phyloP scores from a whole-genome alignment of 2,329 filamentous ascomycete species.

The Claviceps citrina region DNA sequence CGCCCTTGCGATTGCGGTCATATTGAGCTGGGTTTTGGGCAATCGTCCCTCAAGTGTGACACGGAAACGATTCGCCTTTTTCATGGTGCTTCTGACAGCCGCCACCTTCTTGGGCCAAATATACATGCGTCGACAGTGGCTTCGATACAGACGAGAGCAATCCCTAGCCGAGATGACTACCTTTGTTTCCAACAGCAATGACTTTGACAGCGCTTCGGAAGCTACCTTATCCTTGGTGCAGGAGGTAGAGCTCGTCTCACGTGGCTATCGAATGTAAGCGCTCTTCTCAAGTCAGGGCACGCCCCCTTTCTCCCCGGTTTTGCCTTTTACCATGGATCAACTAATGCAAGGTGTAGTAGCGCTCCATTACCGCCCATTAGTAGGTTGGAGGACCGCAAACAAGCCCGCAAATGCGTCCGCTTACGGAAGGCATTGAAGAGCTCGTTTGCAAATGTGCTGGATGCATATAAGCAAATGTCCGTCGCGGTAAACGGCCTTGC shows the following conservation, averaged over 20 bases:
- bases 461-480: constrained; percentile 56
- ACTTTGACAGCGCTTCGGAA: constrained; percentile 62
- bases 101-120: constrained; percentile 45
- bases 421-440: constrained; percentile 61
- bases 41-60: constrained; percentile 36
- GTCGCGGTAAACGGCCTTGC: constrained; percentile 55
- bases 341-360: constrained; percentile 39
- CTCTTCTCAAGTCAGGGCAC: constrained; percentile 1
- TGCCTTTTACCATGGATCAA: too few species aligned
- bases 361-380: constrained; percentile 83
- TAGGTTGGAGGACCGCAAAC: constrained; percentile 69
- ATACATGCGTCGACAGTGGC: constrained; percentile 64
- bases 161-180: constrained; percentile 52
- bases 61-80: constrained; percentile 37
- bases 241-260: constrained; percentile 87
- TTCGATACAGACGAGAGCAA: constrained; percentile 62
- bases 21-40: constrained; percentile 54
- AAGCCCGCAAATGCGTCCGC: constrained; percentile 63
- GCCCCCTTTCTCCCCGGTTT: background rate
- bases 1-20: constrained; percentile 52
- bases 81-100: constrained; percentile 37
- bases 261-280: constrained; percentile 69
- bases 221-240: constrained; percentile 72
- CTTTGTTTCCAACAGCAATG: constrained; percentile 60
- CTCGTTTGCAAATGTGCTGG: constrained; percentile 54